Percentiles rank a stretch among this genome's conserved stretches.
These are phyloP conservation scores for Candida arabinofermentans DNA, from an alignment of 805 yeast genomes.

Conservation along the genomic window DNA sequence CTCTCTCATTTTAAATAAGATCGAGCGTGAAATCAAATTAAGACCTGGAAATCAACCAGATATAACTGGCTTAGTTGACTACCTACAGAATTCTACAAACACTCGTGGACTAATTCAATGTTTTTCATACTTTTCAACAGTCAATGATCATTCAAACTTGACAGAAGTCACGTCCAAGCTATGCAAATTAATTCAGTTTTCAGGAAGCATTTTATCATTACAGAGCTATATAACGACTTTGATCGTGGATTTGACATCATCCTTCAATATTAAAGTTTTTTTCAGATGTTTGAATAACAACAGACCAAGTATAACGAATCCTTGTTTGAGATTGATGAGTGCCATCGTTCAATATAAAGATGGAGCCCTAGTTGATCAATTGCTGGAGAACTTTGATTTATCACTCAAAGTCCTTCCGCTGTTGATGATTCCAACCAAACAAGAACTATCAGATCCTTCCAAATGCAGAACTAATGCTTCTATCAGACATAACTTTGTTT, in stretches of 20 bases:
- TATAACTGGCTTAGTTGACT: slow-evolving; percentile 19
- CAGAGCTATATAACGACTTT: slow-evolving; percentile 33
- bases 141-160: slow-evolving; percentile 50
- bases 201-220: slow-evolving; percentile 16
- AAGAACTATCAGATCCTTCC: slow-evolving; percentile 39
- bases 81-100: slow-evolving; percentile 30
- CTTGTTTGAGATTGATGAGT: slow-evolving; percentile 54
- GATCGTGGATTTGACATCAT: slow-evolving; percentile 48
- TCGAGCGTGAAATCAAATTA: slow-evolving; percentile 17
- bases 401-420: slow-evolving; percentile 58
- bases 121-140: slow-evolving; percentile 41
- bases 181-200: slow-evolving; percentile 31
- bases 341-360: slow-evolving; percentile 47
- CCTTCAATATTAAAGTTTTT: slow-evolving; percentile 54
- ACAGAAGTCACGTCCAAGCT: slow-evolving; percentile 41
- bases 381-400: slow-evolving; percentile 66
- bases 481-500: slow-evolving; percentile 56
- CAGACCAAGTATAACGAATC: slow-evolving; percentile 56
- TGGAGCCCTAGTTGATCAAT: slow-evolving; percentile 50
- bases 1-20: slow-evolving; percentile 10
- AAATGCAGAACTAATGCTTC: slow-evolving; percentile 36
- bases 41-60: slow-evolving; percentile 19
- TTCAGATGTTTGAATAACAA: slow-evolving; percentile 62
- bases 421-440: slow-evolving; percentile 48
- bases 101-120: slow-evolving; percentile 32